Percentiles rank a stretch among this genome's conserved stretches.
Evolutionary conservation across 208 protist species (phyloP).

Genomic region (Leishmania major): DNA sequence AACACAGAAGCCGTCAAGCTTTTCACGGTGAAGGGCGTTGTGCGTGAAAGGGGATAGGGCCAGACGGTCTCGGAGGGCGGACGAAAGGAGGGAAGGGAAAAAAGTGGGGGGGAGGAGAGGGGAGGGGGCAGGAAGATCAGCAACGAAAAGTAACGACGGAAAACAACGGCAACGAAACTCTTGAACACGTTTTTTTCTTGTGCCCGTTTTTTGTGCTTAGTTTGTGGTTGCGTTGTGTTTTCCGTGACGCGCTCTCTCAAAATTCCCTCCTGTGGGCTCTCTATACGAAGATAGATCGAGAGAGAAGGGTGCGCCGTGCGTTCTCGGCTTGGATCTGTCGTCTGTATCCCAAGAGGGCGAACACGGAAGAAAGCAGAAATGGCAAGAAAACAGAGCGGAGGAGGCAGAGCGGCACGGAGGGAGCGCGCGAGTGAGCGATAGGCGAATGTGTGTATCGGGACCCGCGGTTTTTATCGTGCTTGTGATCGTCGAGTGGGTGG

Average conservation of each 20-base stretch:
- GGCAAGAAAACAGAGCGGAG: not conserved
- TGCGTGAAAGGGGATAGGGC: not conserved
- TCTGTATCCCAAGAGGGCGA: not conserved
- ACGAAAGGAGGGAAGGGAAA: too few relatives aligned
- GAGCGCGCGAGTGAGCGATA: not conserved
- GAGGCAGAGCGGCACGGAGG: not conserved
- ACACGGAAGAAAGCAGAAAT: not conserved
- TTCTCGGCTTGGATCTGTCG: too few relatives aligned
- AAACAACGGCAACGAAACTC: not conserved
- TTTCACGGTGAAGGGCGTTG: not conserved
- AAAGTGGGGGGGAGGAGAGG: not conserved
- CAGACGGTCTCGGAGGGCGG: not conserved
- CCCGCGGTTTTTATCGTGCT: not conserved
- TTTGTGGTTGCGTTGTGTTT: too few relatives aligned
- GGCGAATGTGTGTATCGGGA: too few relatives aligned
- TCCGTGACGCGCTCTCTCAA: not conserved
- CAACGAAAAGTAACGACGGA: not conserved
- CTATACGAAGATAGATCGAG: not conserved
- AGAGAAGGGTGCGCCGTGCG: not conserved
- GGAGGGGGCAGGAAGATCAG: not conserved
- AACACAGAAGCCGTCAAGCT: not conserved
- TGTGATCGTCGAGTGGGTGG: not conserved
- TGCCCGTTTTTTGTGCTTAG: too few relatives aligned
- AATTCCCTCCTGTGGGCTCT: not conserved
- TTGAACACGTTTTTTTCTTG: too few relatives aligned